Percentiles rank a stretch among this genome's conserved stretches.
These are phyloP conservation scores for Fonsecaea pugnacius DNA, from an alignment of 2,329 filamentous ascomycete species.

Conservation along the genomic window DNA sequence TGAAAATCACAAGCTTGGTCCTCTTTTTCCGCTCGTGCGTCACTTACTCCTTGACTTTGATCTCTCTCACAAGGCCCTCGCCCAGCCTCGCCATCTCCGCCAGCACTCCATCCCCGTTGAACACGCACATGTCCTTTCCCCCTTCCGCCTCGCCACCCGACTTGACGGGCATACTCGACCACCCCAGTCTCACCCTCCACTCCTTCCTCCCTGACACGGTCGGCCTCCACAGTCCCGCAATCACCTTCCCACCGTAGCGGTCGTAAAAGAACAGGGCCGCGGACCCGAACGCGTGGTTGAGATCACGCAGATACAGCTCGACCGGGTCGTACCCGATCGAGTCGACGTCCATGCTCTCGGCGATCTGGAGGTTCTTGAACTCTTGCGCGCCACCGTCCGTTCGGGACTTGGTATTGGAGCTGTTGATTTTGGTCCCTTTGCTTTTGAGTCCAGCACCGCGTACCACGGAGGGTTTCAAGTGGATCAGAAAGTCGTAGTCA, in stretches of 20 bases:
- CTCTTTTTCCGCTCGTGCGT: neutral
- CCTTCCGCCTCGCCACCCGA: constrained; percentile 41
- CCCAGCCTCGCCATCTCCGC: constrained; percentile 71
- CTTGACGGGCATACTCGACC: constrained; percentile 63
- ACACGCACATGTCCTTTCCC: constrained; percentile 57
- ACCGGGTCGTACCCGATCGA: constrained; percentile 65
- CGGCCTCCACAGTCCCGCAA: constrained; percentile 71
- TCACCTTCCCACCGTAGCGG: constrained; percentile 54
- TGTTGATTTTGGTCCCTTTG: neutral
- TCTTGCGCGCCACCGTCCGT: constrained; percentile 40
- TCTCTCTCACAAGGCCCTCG: constrained; percentile 34
- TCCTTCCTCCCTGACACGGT: constrained; percentile 53
- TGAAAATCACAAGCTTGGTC: neutral
- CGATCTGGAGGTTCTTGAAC: constrained; percentile 79
- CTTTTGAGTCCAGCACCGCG: constrained; percentile 33
- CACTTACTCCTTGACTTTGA: constrained; percentile 26
- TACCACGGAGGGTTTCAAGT: constrained; percentile 60
- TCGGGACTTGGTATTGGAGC: constrained; percentile 10
- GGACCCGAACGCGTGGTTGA: constrained; percentile 69
- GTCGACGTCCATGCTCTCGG: constrained; percentile 45
- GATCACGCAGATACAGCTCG: constrained; percentile 66
- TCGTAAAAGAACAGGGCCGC: constrained; percentile 79
- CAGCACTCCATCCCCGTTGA: constrained; percentile 71
- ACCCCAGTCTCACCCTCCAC: constrained; percentile 74
- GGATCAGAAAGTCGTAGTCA: constrained; percentile 87